Conservation (phyloP, 768 basidiomycete species). For the Tremella mesenterica region DNA sequence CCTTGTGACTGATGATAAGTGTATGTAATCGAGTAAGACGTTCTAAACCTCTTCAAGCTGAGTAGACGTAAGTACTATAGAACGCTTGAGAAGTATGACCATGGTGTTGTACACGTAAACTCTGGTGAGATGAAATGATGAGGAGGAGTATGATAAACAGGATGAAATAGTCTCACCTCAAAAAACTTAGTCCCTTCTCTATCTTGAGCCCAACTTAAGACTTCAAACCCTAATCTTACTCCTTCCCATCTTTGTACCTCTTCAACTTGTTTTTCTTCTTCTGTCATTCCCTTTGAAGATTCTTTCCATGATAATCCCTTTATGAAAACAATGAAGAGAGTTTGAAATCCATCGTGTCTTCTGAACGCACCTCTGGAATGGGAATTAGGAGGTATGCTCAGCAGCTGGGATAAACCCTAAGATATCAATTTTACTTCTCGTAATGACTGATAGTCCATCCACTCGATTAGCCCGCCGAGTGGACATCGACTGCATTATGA, state of each 20-base stretch:
- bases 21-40: neutral
- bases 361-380: slow-evolving; percentile 24
- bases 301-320: slow-evolving; percentile 15
- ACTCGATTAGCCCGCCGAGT: neutral
- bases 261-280: slow-evolving; percentile 26
- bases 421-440: too few species aligned
- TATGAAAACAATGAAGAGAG: slow-evolving; percentile 4
- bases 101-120: too few species aligned
- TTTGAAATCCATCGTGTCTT: slow-evolving; percentile 26
- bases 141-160: too few species aligned
- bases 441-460: neutral
- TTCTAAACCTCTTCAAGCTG: too few species aligned
- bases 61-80: neutral
- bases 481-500: too few species aligned
- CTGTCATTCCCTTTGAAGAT: neutral
- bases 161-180: slow-evolving; percentile 13
- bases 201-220: slow-evolving; percentile 25
- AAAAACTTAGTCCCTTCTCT: slow-evolving; percentile 18
- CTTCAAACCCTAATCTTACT: slow-evolving; percentile 23
- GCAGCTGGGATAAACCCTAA: slow-evolving; percentile 26
- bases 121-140: too few species aligned
- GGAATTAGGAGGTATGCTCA: slow-evolving; percentile 11
- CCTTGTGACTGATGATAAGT: neutral
- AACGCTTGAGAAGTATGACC: too few species aligned
- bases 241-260: slow-evolving; percentile 38